Evolutionary conservation across 2,329 filamentous ascomycete genomes (phyloP), one percentile per base, ranked within the genome.

Genomic region (Aspergillus pseudonomiae): DNA sequence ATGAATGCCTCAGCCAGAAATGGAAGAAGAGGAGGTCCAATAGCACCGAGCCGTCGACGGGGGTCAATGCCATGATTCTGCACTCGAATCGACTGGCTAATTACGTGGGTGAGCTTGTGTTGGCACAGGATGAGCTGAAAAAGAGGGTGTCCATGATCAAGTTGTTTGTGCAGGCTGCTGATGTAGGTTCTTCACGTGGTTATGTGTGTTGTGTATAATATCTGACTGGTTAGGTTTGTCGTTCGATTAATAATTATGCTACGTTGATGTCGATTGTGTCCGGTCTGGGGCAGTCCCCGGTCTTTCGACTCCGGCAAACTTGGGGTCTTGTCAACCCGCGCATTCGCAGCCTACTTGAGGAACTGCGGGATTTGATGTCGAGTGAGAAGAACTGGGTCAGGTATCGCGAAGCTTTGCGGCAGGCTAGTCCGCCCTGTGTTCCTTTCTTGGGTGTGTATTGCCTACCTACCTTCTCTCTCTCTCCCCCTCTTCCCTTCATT

Each of bases 51-150:
- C 90, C 92, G 39, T 93, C 94, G 3, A 89, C 92, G 0, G 97
- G 97, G 70, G 91, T 97, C 69, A 96, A 96, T 79, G 91, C 92
- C 6, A 85, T 97, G 65, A 98, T 98, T 78, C 83, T 96, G 60
- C 94, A 97, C 80, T 97, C 94, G 1, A 98, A 97, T 75, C 93
- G 97, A 77, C 89, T 97, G 82, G 97, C 94, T 6, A 97, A 97
- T 75, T 97, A 94, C 93, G 94, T 97, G 36, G 94, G 93, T 21
- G 93, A 96, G 77, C 96, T 97, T 91, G 97, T 97, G 67, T 79
- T 97, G 63, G 93, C 90, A 0, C 94, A 97, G 78, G 86, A 89
- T 71, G 94, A 97, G 73, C 89, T 96, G 67, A 96, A 94, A 83
- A 94, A 94, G 78, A 87, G 94, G 69, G 93, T 97, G 21, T 90